Evolutionary conservation across 2,329 filamentous ascomycete species (phyloP), one percentile per base, ranked within the genome.

Genomic region (Cryphonectria parasitica): DNA sequence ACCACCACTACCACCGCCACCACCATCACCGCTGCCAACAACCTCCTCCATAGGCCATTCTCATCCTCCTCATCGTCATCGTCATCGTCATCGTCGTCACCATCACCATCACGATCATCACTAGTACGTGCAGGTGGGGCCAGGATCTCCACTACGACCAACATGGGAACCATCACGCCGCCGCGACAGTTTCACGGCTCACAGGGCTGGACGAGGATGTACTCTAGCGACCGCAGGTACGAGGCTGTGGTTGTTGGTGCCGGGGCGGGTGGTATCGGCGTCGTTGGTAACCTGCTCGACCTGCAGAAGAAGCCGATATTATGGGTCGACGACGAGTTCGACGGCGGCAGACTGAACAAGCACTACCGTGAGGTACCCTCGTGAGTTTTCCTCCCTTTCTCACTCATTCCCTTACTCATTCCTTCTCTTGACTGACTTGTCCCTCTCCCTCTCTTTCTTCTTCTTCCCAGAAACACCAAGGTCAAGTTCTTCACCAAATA

Each of bases 231-330:
- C 58, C 69, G 69, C 56, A 71, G 49, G 41, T 71, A 72, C 63
- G 72, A 75, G 56, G 68, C 75, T 15, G 71, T 76, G 31, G 75
- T 72, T 41, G 71, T 72, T 8, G 71, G 71, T n/a, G 71, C 66
- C 17, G 71, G 71, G 1, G 28, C 71, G 0, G 70, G 72, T 60
- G 89, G 89, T 69, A 83, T 90, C 69, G 88, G 87, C 3, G 85
- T 85, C 8, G 82, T 90, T 34, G 88, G 89, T n/a, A 89, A 89
- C 74, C 78, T 91, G 25, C 81, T 91, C 25, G 87, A 90, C 75
- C 82, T 83, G 43, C 82, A 68, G 34, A 69, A 83, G 63, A 79
- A 84, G 10, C 78, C 80, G 11, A 83, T 83, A 19, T 83, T 90
- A 64, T 91, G 89, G 89, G 81, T 90, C 56, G 89, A 90, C 75